Base-by-base conservation (phyloP, 768 basidiomycete genomes). In the Trametes punicea region DNA sequence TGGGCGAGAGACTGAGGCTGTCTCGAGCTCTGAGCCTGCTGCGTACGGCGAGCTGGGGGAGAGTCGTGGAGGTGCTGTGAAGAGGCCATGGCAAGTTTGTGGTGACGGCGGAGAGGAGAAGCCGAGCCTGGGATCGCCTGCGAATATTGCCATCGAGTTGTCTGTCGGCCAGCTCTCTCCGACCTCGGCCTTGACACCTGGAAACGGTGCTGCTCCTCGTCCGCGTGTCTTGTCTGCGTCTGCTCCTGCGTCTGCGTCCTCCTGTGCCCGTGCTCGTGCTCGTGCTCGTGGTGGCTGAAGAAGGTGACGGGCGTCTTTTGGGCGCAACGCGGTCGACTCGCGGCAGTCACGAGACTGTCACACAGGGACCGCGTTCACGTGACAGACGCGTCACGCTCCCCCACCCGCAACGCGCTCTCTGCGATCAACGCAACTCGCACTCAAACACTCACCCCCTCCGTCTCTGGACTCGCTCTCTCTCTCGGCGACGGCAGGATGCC, bases 401-500 rank as follows among this genome's bases (percentile, higher is more conserved):
- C n/a, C n/a, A n/a, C n/a, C n/a, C n/a, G n/a, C n/a, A n/a, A n/a
- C n/a, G n/a, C n/a, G n/a, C n/a, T n/a, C n/a, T n/a, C n/a, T n/a
- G n/a, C n/a, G n/a, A n/a, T n/a, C 47, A n/a, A 38, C 23, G 11
- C 46, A 31, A 20, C 21, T 27, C n/a, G 33, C 47, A 42, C 30
- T 36, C 36, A 15, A 36, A 9, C 49, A 16, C 26, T 2, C 36
- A 30, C 27, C 16, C n/a, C 42, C 29, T 23, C 38, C 11, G 20
- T 34, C 36, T 41, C 40, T 51, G 34, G 18, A 9, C 49, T 41
- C 41, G 6, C 48, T 11, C 48, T 26, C 31, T 38, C 34, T 44
- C 53, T 30, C 16, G 21, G 42, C 44, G 8, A 10, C 33, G 29
- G 49, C 51, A 61, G 52, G 20, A 74, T 72, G 69, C 70, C 70